Conservation (phyloP, 768 basidiomycete genomes). For the Agaricus blazei region DNA sequence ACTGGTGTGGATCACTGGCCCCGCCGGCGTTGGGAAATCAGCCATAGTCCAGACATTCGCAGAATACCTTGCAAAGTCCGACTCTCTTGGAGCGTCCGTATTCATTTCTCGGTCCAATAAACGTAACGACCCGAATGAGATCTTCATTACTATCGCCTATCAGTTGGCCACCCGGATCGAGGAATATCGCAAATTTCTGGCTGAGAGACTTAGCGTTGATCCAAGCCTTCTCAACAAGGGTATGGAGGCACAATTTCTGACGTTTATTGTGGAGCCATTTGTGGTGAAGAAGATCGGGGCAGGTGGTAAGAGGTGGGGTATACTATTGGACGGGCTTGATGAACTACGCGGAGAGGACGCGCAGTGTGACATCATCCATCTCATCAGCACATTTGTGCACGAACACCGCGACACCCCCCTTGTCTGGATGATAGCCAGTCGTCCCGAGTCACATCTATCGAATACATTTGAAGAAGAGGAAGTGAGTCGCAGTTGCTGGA, state of each 20-base stretch:
- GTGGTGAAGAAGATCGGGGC: neutral
- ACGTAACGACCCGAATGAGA: neutral
- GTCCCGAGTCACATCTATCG: neutral
- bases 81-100: neutral
- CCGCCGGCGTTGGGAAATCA: conserved; percentile 8
- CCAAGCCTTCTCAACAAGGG: neutral
- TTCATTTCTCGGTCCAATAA: conserved; percentile 1
- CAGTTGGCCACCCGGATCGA: neutral
- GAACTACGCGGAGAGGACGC: neutral
- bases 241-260: neutral
- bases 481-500: neutral
- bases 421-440: neutral
- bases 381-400: neutral
- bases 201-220: neutral
- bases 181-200: neutral
- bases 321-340: conserved; percentile 1
- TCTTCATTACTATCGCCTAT: conserved; percentile 1
- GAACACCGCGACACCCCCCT: neutral
- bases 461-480: neutral
- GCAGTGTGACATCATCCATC: neutral
- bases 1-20: conserved; percentile 5
- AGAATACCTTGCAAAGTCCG: neutral
- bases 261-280: neutral
- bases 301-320: neutral
- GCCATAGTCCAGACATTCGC: conserved; percentile 5